Base-by-base conservation (phyloP, 495 filamentous ascomycete species). In the Penicillium arizonense region DNA sequence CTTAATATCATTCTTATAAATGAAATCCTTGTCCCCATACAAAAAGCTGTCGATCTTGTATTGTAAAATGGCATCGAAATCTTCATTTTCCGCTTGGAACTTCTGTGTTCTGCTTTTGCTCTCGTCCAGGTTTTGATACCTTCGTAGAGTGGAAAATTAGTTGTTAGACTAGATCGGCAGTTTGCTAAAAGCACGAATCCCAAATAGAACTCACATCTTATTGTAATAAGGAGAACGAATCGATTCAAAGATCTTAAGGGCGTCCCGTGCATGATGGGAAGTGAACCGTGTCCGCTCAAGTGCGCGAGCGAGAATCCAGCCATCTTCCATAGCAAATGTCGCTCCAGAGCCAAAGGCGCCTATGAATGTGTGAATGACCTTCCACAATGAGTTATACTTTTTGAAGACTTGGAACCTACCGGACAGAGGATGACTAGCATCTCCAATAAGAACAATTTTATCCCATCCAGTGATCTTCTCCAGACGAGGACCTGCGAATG, bases 301-400 rank as follows among this genome's bases (percentile, higher is more conserved):
- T 5, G 72, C 66, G 42, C 65, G 70, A 4, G 74, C 74, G 24
- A 80, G 59, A 33, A 76, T 70, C 69, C 70, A 80, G 12, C 69
- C 71, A 57, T 80, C 77, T 51, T 79, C 73, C 63, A 80, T 70
- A 0, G 77, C 76, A 47, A 80, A 80, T 6, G 72, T 73, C 1
- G 77, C 74, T 0, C 77, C 77, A 1, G 77, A 77, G 0, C 77
- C 77, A 57, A 76, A 76, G 3, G 68, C 70, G 1, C 58, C 58
- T 61, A 44, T n/a, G 12, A 6, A 5, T 13, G 0, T 11, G 13
- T 57, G 13, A 55, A 41, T 33, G 30, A 13, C 14, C 9, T 20
- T 7, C 7, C 7, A 26, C 24, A 5, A 7, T 4, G 24, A 26
- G 24, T n/a, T n/a, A 7, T 26, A 26, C 4, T 35, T 18, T 1